Base-by-base conservation (phyloP, 495 filamentous ascomycete species). In the Aspergillus olivimuriae region DNA sequence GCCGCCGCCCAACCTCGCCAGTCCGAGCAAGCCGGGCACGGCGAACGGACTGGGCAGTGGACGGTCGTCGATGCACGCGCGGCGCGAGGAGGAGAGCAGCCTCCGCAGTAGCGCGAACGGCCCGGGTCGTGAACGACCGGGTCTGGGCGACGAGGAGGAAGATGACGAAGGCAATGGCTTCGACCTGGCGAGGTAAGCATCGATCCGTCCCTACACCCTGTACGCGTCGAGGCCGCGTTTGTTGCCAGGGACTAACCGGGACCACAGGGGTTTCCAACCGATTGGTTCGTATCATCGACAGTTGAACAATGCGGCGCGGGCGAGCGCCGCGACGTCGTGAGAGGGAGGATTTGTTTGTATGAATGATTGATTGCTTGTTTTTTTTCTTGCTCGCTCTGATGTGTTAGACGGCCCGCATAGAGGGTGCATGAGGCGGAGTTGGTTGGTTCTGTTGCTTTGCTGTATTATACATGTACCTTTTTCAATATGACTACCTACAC, bases 281-380 rank as follows among this genome's bases (percentile, higher is more conserved):
- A 87, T 87, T 43, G 78, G 81, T 14, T 76, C 77, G 1, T 87
- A 77, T 54, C 83, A 87, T 58, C 69, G 69, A 31, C 72, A 73
- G 44, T 44, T 70, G 28, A 74, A 60, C 54, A 73, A 70, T 41
- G 58, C 66, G 22, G 68, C 68, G n/a, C 58, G 63, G 12, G 60
- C 65, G 3, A 61, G 48, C 34, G 53, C 56, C 0, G 53, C 54
- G 8, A 62, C 58, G 4, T 57, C 50, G 10, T 61, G n/a, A 26
- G 23, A 5, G 28, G 15, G 15, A 14, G 15, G 34, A n/a, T 10
- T 4, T 12, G 20, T 21, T 45, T 34, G 8, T 16, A 9, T 17
- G 20, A n/a, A 15, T 41, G n/a, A 12, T 3, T 5, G 5, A 9
- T 43, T 40, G 15, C 17, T 24, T 37, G 16, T 18, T 36, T 30